phyloP scores from a whole-genome alignment of 805 yeast species.

The Danielia reshetovae region DNA sequence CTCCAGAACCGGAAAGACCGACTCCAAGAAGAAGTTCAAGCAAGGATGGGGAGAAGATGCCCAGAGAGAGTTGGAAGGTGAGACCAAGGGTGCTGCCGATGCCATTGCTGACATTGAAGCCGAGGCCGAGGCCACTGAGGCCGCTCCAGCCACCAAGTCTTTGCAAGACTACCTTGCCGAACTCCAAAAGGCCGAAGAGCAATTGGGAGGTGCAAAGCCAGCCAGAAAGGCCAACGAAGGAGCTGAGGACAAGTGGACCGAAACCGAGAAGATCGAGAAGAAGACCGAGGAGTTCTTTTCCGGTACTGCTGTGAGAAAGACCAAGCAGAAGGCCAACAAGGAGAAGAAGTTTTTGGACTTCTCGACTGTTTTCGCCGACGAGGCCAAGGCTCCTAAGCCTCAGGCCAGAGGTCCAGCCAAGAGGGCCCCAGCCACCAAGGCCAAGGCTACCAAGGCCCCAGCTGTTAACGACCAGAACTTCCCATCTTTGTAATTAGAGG shows the following conservation, averaged over 20 bases:
- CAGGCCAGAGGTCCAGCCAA: slow-evolving; percentile 15
- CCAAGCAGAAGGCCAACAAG: slow-evolving; percentile 72
- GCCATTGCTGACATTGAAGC: slow-evolving; percentile 40
- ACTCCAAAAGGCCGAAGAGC: slow-evolving; percentile 43
- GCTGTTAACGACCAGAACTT: slow-evolving; percentile 59
- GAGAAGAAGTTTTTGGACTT: slow-evolving; percentile 76
- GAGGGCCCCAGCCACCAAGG: slow-evolving; percentile 24
- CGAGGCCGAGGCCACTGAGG: slow-evolving; percentile 44
- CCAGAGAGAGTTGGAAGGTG: slow-evolving; percentile 62
- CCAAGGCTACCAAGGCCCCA: slow-evolving; percentile 22
- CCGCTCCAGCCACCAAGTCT: slow-evolving; percentile 57
- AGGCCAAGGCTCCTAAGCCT: slow-evolving; percentile 31
- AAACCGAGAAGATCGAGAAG: slow-evolving; percentile 62
- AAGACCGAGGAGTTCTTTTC: slow-evolving; percentile 53
- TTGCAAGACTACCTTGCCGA: slow-evolving; percentile 85
- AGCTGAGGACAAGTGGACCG: slow-evolving; percentile 48
- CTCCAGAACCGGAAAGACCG: slow-evolving; percentile 78
- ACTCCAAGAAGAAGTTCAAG: slow-evolving; percentile 77
- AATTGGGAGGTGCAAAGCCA: slow-evolving; percentile 33
- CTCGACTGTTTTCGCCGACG: slow-evolving; percentile 67
- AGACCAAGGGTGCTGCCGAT: slow-evolving; percentile 42
- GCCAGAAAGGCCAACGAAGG: slow-evolving; percentile 56
- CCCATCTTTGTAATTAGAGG: slow-evolving; percentile 53
- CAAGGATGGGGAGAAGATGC: slow-evolving; percentile 87
- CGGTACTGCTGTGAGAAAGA: slow-evolving; percentile 62